Evolutionary conservation across 768 basidiomycete genomes (phyloP).

Genomic region (Myochromella boudieri): DNA sequence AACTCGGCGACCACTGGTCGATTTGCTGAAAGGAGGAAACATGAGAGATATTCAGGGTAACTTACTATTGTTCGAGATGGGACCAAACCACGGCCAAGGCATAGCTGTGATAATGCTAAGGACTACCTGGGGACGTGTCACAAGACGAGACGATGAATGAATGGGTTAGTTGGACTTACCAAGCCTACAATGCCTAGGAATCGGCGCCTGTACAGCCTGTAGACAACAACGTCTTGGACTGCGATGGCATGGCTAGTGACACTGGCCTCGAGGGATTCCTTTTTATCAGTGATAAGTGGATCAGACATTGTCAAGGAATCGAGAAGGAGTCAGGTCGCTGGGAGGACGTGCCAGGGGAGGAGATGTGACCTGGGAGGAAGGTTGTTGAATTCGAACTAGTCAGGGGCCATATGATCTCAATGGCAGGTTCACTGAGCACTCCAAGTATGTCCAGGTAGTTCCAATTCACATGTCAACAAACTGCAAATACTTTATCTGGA

Average conservation of each 20-base stretch:
- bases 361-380: too few species aligned
- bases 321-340: too few species aligned
- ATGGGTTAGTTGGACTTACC: constrained; percentile 33
- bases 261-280: neutral
- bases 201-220: constrained; percentile 68
- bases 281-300: neutral
- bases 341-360: too few species aligned
- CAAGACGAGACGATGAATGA: neutral
- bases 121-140: constrained; percentile 42
- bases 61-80: constrained; percentile 70
- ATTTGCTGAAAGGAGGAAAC: neutral
- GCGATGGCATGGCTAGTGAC: neutral
- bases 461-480: neutral
- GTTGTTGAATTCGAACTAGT: too few species aligned
- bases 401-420: too few species aligned
- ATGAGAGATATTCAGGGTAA: neutral
- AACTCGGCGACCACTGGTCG: constrained; percentile 61
- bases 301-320: too few species aligned
- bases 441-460: neutral
- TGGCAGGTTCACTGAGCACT: neutral
- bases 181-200: constrained; percentile 66
- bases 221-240: constrained; percentile 24
- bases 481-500: neutral
- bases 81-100: constrained; percentile 83
- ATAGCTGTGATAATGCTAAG: constrained; percentile 64